Evolutionary conservation across 2,329 filamentous ascomycete genomes (phyloP).

Genomic region (Colletotrichum gigasporum): DNA sequence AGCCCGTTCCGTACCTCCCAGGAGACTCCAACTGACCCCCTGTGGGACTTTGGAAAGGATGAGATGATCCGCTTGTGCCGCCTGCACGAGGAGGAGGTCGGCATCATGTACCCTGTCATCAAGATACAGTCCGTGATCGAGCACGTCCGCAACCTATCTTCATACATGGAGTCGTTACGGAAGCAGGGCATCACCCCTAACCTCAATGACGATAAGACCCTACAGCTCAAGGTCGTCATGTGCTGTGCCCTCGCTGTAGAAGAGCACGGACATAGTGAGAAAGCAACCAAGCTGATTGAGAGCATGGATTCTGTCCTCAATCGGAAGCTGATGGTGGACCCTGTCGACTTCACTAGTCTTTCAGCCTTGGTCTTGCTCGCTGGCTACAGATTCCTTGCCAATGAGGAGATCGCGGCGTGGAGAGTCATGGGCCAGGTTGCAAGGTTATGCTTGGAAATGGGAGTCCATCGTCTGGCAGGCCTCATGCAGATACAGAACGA

Average conservation of each 20-base stretch:
- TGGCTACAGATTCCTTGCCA: constrained; percentile 83
- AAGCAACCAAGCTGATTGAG: constrained; percentile 77
- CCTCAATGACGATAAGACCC: constrained; percentile 64
- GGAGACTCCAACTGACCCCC: constrained; percentile 66
- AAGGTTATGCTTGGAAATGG: constrained; percentile 81
- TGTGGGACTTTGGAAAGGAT: constrained; percentile 80
- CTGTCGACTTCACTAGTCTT: constrained; percentile 56
- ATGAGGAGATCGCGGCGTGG: constrained; percentile 89
- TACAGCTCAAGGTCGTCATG: constrained; percentile 84
- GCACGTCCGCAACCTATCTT: constrained; percentile 75
- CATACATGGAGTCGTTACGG: constrained; percentile 71
- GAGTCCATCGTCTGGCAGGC: constrained; percentile 82
- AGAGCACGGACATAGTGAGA: constrained; percentile 79
- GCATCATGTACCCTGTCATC: constrained; percentile 90
- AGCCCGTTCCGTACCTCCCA: constrained; percentile 13
- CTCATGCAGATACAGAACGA: constrained; percentile 75
- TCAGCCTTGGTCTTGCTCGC: constrained; percentile 62
- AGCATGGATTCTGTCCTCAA: constrained; percentile 79
- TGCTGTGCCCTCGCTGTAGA: constrained; percentile 82
- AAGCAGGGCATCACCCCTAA: constrained; percentile 44
- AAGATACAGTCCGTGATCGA: constrained; percentile 76
- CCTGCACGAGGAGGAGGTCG: constrained; percentile 89
- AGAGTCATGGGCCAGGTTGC: constrained; percentile 85
- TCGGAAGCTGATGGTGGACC: constrained; percentile 67
- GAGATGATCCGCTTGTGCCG: constrained; percentile 83